Evolutionary conservation across 2,329 filamentous ascomycete species (phyloP).

Genomic region (Xylaria multiplex): DNA sequence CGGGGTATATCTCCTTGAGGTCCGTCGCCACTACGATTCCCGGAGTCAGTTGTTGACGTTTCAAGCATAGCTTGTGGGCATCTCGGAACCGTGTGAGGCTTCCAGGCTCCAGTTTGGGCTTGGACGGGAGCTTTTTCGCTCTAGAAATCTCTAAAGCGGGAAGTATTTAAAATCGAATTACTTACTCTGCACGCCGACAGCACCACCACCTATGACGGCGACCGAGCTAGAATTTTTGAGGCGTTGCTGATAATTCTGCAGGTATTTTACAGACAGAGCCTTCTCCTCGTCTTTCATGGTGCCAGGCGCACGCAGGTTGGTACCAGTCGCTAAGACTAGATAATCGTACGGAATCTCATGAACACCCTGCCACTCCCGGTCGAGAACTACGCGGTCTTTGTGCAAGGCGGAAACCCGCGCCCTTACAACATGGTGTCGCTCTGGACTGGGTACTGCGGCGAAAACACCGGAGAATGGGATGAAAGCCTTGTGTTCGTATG

Average conservation of each 20-base stretch:
- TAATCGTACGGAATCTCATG: conserved; percentile 54
- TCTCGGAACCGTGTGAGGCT: background rate
- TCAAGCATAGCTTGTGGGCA: background rate
- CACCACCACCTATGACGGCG: conserved; percentile 57
- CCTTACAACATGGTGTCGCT: conserved; percentile 49
- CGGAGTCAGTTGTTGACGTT: background rate
- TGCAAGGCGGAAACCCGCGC: conserved; percentile 49
- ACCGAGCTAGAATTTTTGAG: conserved; percentile 48
- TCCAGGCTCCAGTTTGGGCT: background rate
- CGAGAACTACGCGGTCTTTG: conserved; percentile 48
- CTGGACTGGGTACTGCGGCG: conserved; percentile 45
- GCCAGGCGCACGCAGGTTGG: conserved; percentile 50
- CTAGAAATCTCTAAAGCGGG: background rate
- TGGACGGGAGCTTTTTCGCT: background rate
- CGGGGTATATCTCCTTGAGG: conserved; percentile 57
- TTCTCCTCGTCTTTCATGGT: conserved; percentile 52
- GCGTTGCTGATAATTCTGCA: conserved; percentile 50
- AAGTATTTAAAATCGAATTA: background rate
- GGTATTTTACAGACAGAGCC: conserved; percentile 46
- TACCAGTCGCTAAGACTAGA: conserved; percentile 58
- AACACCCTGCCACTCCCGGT: conserved; percentile 49
- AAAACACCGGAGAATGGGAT: conserved; percentile 57
- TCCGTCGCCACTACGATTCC: conserved; percentile 54
- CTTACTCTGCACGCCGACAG: conserved; percentile 58
- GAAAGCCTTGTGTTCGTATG: conserved; percentile 59